Conservation (phyloP, 108 stramenopile genomes). For the Mayamaea pseudoterrestris region DNA sequence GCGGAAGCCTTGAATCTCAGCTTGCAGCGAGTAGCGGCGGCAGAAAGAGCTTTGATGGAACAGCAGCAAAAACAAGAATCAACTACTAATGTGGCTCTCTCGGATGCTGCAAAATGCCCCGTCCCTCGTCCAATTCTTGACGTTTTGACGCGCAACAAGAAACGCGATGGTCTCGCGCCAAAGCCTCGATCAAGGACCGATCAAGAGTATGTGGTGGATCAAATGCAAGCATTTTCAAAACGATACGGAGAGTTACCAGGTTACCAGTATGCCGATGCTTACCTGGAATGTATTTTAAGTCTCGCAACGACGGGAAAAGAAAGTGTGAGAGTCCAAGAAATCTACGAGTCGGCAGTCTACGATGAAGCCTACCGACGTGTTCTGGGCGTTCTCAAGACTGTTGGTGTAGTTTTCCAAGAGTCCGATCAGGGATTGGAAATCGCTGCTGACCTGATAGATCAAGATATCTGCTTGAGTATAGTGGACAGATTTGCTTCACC, state of each 20-base stretch:
- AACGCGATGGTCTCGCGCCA: conserved; percentile 6
- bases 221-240: conserved; percentile 52
- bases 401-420: conserved; percentile 49
- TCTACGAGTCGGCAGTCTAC: conserved; percentile 47
- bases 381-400: conserved; percentile 57
- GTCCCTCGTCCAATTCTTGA: conserved; percentile 78
- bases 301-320: conserved; percentile 68
- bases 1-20: conserved; percentile 74
- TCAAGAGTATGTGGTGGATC: conserved; percentile 51
- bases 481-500: conserved; percentile 51
- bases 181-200: conserved; percentile 36
- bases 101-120: conserved; percentile 56
- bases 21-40: conserved; percentile 30
- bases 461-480: conserved; percentile 75
- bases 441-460: conserved; percentile 47
- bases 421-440: conserved; percentile 25
- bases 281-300: conserved; percentile 64
- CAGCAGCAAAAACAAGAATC: conserved; percentile 15
- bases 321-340: conserved; percentile 52
- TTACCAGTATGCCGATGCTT: conserved; percentile 61
- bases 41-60: conserved; percentile 12
- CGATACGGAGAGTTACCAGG: conserved; percentile 42
- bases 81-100: not conserved
- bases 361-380: conserved; percentile 56
- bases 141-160: conserved; percentile 40